Evolutionary conservation across 805 yeast genomes (phyloP), one percentile per base, ranked within the genome.

Genomic region (Cyberlindnera lachancei): DNA sequence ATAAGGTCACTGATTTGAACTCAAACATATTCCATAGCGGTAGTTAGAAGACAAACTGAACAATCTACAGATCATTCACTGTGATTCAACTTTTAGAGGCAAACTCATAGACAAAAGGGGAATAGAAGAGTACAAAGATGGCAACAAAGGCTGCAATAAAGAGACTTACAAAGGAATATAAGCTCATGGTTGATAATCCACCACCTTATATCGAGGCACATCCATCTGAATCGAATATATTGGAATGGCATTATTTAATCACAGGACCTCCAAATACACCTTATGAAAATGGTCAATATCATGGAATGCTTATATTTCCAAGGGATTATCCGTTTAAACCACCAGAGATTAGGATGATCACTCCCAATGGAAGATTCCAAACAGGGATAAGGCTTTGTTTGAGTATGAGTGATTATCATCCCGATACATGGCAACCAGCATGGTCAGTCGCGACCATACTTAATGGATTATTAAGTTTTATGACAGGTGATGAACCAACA

Each of bases 391-490:
- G 95, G 30, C 66, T 88, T 18, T 88, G 97, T 59, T 63, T 88
- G 30, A 77, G 88, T n/a, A 87, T 88, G 80, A 79, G 94, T 48
- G 96, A 88, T 59, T 88, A 75, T 56, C 97, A 88, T 48, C 96
- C 95, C 4, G 92, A 87, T 55, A 64, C 81, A 1, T 88, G 97
- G 97, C 87, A 88, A 55, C 96, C 97, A 1, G 86, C 94, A 6
- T 88, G 96, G 96, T 76, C 87, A 27, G 96, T 88, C 17, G 66
- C 85, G 21, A 87, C 96, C 0, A 88, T 88, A 15, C 65, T 88
- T 45, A 83, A 78, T 9, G 97, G 96, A 0, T 62, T 88, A 23
- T 63, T 88, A 43, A 84, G 95, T 53, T 88, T 88, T 50, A 88
- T 88, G 97, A 85, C 94, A 1, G 79, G 92, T 8, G 73, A 73